Conservation (phyloP, 164 flowering plant genomes). For the Warburgia ugandensis region DNA sequence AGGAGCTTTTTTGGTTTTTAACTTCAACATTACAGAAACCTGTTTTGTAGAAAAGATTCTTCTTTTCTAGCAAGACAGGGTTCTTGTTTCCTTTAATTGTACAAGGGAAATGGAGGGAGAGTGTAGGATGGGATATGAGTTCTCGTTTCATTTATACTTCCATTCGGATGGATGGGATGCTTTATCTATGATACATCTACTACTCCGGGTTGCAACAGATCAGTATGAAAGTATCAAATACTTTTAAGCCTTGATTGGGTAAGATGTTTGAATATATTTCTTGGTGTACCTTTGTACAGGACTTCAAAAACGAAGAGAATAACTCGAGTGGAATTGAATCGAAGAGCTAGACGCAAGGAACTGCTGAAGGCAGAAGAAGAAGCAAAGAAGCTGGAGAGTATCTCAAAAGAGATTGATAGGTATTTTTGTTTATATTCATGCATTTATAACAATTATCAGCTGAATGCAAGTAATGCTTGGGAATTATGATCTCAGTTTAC, state of each 20-base stretch:
- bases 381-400: conserved; percentile 38
- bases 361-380: conserved; percentile 51
- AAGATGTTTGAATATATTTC: neutral
- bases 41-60: too few relatives aligned
- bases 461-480: neutral
- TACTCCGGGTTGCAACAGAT: too few relatives aligned
- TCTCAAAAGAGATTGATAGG: conserved; percentile 81
- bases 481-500: conserved; percentile 36
- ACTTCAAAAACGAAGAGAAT: conserved; percentile 45
- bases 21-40: too few relatives aligned
- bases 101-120: too few relatives aligned
- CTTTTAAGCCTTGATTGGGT: neutral
- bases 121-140: too few relatives aligned
- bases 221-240: neutral
- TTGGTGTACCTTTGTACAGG: conserved; percentile 26
- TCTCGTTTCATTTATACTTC: too few relatives aligned
- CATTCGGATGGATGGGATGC: too few relatives aligned
- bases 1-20: too few relatives aligned
- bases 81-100: too few relatives aligned
- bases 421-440: conserved; percentile 16
- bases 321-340: conserved; percentile 68
- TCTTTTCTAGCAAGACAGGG: too few relatives aligned
- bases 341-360: conserved; percentile 70
- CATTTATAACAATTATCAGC: neutral
- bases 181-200: too few relatives aligned